Conservation (phyloP, 116 monocot genomes). For the Papilionanthe hybrid region DNA sequence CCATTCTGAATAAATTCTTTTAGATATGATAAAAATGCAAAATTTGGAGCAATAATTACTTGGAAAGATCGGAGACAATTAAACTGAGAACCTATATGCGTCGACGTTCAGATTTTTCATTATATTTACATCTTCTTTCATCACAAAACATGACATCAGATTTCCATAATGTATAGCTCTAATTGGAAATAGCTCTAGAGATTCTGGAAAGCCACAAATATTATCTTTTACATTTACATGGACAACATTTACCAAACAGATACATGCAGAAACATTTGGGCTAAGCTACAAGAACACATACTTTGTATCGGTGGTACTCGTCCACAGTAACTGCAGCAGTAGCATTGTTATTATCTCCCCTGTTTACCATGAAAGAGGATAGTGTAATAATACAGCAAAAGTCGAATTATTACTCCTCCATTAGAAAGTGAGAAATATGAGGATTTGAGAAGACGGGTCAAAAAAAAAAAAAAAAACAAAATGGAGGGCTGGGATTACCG, state of each 20-base stretch:
- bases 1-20: too few species aligned
- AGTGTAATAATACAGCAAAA: background rate
- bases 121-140: constrained; percentile 35
- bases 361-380: background rate
- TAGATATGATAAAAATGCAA: too few species aligned
- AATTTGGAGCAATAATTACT: background rate
- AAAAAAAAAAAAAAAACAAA: background rate
- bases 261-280: background rate
- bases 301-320: constrained; percentile 52
- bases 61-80: constrained; percentile 42
- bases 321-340: constrained; percentile 42
- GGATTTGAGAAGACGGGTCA: background rate
- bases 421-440: background rate
- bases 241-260: background rate
- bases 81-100: constrained; percentile 43
- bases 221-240: background rate
- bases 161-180: background rate
- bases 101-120: constrained; percentile 46
- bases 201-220: too few species aligned
- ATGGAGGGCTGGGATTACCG: constrained; percentile 7
- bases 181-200: background rate
- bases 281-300: constrained; percentile 4
- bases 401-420: background rate
- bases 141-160: background rate
- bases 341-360: constrained; percentile 36